These are phyloP conservation scores for Suillus brevipes DNA, from an alignment of 768 basidiomycete species.

Conservation along the genomic window DNA sequence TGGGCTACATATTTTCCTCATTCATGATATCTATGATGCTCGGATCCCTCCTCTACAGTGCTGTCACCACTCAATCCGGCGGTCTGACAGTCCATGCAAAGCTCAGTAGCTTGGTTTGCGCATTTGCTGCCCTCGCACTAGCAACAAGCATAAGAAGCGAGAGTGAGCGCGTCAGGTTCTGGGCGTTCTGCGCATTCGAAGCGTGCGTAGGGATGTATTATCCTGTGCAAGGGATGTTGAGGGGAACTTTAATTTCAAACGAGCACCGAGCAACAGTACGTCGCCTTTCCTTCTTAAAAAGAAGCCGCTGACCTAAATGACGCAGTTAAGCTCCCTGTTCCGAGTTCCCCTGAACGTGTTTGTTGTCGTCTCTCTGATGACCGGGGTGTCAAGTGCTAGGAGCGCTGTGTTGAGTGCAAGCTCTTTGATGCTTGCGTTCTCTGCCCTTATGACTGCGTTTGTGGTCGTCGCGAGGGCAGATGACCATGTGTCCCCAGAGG, in stretches of 20 bases:
- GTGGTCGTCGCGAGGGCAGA: constrained; percentile 43
- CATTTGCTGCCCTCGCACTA: constrained; percentile 56
- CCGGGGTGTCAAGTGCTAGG: constrained; percentile 66
- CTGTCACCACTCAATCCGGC: constrained; percentile 33
- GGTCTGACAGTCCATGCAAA: constrained; percentile 61
- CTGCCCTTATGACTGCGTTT: constrained; percentile 56
- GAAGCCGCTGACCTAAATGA: constrained; percentile 2
- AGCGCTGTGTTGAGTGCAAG: constrained; percentile 59
- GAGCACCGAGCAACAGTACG: constrained; percentile 74
- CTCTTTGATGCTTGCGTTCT: constrained; percentile 55
- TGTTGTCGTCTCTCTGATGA: constrained; percentile 67
- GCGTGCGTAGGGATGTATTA: constrained; percentile 81
- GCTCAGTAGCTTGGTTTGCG: constrained; percentile 63
- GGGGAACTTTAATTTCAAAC: constrained; percentile 64
- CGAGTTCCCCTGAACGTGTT: constrained; percentile 76
- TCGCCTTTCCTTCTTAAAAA: constrained; percentile 9
- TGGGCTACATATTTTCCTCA: constrained; percentile 78
- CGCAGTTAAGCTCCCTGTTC: constrained; percentile 66
- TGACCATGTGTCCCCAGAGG: constrained; percentile 19
- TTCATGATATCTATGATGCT: constrained; percentile 87
- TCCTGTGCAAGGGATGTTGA: constrained; percentile 73
- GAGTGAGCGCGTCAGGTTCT: constrained; percentile 57
- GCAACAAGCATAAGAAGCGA: constrained; percentile 45
- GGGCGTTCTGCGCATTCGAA: constrained; percentile 75
- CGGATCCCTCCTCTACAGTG: constrained; percentile 69